Evolutionary conservation across 1,139 yeast species (phyloP).

Genomic region (Yamadazyma siamensis): DNA sequence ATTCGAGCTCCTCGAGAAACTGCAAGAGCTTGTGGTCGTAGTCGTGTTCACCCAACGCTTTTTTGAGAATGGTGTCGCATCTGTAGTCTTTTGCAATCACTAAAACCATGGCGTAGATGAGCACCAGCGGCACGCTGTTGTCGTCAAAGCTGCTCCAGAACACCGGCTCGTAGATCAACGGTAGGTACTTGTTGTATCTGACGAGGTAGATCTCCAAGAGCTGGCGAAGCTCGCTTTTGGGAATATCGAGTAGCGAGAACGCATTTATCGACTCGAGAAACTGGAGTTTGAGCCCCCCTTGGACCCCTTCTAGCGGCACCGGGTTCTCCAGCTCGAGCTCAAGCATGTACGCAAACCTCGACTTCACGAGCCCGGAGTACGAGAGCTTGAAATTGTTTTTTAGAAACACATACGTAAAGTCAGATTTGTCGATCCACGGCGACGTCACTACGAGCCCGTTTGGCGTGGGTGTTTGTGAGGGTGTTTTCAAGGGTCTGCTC

Average conservation of each 20-base stretch:
- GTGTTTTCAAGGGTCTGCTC: no score
- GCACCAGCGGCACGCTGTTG: slow-evolving; percentile 20
- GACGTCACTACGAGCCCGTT: no score
- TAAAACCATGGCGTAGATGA: slow-evolving; percentile 25
- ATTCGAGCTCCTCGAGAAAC: slow-evolving; percentile 26
- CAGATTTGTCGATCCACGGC: no score
- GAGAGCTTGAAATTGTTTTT: slow-evolving; percentile 1
- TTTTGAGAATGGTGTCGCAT: slow-evolving; percentile 16
- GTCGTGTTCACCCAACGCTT: slow-evolving; percentile 4
- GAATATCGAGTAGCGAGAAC: slow-evolving; percentile 23
- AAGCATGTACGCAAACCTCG: not conserved
- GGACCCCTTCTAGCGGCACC: not conserved
- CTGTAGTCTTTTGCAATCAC: slow-evolving; percentile 26
- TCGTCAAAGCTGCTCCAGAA: slow-evolving; percentile 28
- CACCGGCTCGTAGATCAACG: slow-evolving; percentile 23
- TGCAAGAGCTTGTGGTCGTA: slow-evolving; percentile 5
- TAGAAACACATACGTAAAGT: no score
- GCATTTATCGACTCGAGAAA: slow-evolving; percentile 22
- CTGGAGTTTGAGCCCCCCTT: no score
- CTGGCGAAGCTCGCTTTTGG: slow-evolving; percentile 17
- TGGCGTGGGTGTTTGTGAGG: no score
- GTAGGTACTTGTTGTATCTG: slow-evolving; percentile 30
- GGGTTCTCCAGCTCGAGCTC: slow-evolving; percentile 1
- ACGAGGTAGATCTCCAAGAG: slow-evolving; percentile 26
- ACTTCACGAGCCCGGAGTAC: not conserved